Conservation (phyloP, 805 yeast species). For the Barnettozyma sucrosica region DNA sequence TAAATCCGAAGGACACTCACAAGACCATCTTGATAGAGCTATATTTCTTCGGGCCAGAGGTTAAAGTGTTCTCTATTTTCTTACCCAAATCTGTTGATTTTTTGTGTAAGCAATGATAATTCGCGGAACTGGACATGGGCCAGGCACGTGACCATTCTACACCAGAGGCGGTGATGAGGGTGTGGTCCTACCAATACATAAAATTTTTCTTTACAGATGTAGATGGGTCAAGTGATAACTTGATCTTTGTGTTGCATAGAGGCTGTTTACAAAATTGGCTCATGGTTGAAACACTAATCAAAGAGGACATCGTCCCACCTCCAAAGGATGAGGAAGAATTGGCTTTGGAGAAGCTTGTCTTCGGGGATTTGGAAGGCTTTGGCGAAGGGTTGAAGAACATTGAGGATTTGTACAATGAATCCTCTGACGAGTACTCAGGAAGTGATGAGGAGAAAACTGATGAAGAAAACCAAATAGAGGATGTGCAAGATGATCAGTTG, state of each 20-base stretch:
- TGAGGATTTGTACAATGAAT: conserved; percentile 42
- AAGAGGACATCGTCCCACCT: conserved; percentile 31
- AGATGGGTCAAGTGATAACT: background rate
- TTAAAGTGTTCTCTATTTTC: too few species aligned
- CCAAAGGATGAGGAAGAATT: conserved; percentile 84
- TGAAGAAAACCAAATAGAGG: conserved; percentile 27
- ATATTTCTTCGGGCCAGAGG: background rate
- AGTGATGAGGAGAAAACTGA: conserved; percentile 38
- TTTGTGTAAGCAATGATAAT: background rate
- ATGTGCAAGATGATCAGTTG: conserved; percentile 43
- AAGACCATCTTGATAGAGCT: conserved; percentile 10
- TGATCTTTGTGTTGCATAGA: background rate
- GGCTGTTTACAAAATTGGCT: background rate
- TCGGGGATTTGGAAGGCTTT: conserved; percentile 81
- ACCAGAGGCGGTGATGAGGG: background rate
- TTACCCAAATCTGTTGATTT: background rate
- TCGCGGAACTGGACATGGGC: too few species aligned
- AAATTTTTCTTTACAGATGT: conserved; percentile 4
- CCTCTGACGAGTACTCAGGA: conserved; percentile 27
- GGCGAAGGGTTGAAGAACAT: conserved; percentile 55
- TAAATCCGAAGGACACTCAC: conserved; percentile 4
- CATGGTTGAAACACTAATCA: conserved; percentile 3
- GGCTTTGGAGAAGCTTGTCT: conserved; percentile 73
- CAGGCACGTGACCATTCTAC: background rate
- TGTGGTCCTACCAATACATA: background rate